Percentiles rank a stretch among this genome's conserved stretches.
phyloP scores from a whole-genome alignment of 192 early-diverging fungal genomes.

The Rhizophagus sp. region DNA sequence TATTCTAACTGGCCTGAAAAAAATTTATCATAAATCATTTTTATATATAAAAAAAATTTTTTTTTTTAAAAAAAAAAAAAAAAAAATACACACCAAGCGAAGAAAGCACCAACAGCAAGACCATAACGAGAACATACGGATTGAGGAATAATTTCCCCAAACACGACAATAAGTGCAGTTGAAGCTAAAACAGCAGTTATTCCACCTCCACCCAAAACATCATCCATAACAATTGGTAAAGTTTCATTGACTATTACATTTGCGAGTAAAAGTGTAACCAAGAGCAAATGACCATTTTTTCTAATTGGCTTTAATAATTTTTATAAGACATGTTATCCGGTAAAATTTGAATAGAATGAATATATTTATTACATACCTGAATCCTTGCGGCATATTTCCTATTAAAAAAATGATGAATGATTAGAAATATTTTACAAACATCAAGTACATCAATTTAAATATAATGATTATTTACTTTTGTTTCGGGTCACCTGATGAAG shows the following conservation, averaged over 20 bases:
- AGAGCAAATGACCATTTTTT: conserved; percentile 82
- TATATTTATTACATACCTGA: conserved; percentile 27
- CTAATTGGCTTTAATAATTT: conserved; percentile 61
- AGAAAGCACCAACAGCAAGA: conserved; percentile 84
- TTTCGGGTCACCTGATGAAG: conserved; percentile 66
- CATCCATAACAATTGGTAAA: conserved; percentile 76
- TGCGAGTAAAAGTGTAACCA: conserved; percentile 85
- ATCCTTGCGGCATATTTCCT: conserved; percentile 73
- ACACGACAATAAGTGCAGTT: conserved; percentile 82
- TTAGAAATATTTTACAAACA: background rate
- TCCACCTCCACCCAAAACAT: conserved; percentile 69
- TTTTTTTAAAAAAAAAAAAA: background rate
- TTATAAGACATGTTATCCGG: too few species aligned
- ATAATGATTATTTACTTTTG: conserved; percentile 41
- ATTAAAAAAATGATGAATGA: background rate
- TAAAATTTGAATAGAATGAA: too few species aligned
- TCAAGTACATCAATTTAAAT: background rate
- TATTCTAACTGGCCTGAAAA: conserved; percentile 51
- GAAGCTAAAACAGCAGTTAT: conserved; percentile 81
- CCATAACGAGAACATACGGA: conserved; percentile 88
- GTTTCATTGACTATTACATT: conserved; percentile 93
- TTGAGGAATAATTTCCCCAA: conserved; percentile 92
- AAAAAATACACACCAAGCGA: conserved; percentile 56
- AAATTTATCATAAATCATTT: background rate
- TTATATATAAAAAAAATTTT: background rate